phyloP scores from a whole-genome alignment of 768 basidiomycete species.

The Phylloporus arenicola region DNA sequence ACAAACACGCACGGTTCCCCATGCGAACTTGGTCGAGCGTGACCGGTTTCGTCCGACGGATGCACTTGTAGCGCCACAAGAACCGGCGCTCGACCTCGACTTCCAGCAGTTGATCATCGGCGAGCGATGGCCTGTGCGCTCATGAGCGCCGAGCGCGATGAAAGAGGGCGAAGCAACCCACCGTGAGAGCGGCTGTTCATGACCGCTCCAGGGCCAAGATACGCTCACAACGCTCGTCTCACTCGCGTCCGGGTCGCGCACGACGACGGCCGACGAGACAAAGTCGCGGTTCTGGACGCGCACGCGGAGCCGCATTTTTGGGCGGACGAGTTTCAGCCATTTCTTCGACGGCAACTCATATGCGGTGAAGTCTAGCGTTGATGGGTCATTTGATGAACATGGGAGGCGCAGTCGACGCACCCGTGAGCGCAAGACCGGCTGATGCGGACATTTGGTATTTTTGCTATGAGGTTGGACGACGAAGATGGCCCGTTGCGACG shows the following conservation, averaged over 20 bases:
- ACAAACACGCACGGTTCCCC: conserved; percentile 10
- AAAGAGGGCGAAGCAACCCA: conserved; percentile 2
- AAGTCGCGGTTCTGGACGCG: conserved; percentile 3
- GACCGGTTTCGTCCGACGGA: conserved; percentile 20
- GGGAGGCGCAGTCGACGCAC: conserved; percentile 6
- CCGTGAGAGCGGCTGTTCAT: conserved; percentile 9
- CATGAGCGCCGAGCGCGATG: not conserved
- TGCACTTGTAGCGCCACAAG: conserved; percentile 20
- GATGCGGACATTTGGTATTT: conserved; percentile 7
- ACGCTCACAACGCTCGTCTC: not conserved
- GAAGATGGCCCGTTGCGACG: too few relatives aligned
- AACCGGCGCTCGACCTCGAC: conserved; percentile 18
- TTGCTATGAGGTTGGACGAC: too few relatives aligned
- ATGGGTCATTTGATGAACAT: not conserved
- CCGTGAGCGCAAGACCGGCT: conserved; percentile 12
- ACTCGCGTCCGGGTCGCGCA: conserved; percentile 1
- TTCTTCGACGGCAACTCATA: conserved; percentile 18
- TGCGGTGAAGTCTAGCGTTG: conserved; percentile 19
- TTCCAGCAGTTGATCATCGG: conserved; percentile 16
- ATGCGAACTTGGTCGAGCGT: conserved; percentile 22
- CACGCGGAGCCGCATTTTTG: conserved; percentile 22
- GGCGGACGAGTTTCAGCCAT: conserved; percentile 16
- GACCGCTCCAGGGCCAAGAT: conserved; percentile 14
- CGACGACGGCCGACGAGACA: conserved; percentile 14
- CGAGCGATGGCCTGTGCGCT: conserved; percentile 9